A percentile compares a stretch with the other conserved stretches of the same genome.
phyloP scores from a whole-genome alignment of 768 basidiomycete species.

The Xerocomellus intermedius region DNA sequence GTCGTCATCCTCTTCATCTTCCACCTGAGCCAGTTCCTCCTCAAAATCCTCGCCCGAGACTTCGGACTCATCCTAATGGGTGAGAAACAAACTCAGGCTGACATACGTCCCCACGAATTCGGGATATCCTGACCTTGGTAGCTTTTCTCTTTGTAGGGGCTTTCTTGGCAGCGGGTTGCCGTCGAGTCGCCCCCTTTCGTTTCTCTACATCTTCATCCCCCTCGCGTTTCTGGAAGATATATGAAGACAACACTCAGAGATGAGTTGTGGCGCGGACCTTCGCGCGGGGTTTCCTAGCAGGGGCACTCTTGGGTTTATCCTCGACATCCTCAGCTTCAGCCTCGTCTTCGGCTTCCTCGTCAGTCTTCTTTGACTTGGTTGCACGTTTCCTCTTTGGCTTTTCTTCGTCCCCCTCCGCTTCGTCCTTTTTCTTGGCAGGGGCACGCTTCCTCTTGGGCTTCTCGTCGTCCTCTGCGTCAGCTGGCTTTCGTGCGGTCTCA shows the following conservation, averaged over 20 bases:
- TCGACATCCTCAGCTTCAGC: constrained; percentile 30
- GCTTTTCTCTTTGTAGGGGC: constrained; percentile 44
- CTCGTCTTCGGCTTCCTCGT: constrained; percentile 37
- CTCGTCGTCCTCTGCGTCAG: constrained; percentile 46
- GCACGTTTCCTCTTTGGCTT: constrained; percentile 38
- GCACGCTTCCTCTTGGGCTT: constrained; percentile 54
- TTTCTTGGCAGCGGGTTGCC: constrained; percentile 49
- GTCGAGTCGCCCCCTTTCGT: constrained; percentile 48
- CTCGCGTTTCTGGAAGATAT: constrained; percentile 28
- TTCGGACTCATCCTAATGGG: constrained; percentile 33
- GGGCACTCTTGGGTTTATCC: constrained; percentile 32
- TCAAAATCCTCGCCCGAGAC: constrained; percentile 48
- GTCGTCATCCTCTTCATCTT: constrained; percentile 48
- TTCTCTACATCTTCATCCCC: constrained; percentile 39
- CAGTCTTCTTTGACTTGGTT: constrained; percentile 30
- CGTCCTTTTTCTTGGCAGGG: constrained; percentile 35
- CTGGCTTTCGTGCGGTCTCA: constrained; percentile 61
- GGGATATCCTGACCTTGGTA: constrained; percentile 33
- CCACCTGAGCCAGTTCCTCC: constrained; percentile 44
- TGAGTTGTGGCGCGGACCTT: constrained; percentile 31
- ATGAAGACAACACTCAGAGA: constrained; percentile 13
- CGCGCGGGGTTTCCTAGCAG: constrained; percentile 35
- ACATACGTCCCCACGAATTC: neutral
- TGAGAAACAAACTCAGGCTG: neutral
- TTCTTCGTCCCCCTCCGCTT: constrained; percentile 34